These are phyloP conservation scores for Penicillium hordei DNA, from an alignment of 2,329 filamentous ascomycete species.

Conservation along the genomic window DNA sequence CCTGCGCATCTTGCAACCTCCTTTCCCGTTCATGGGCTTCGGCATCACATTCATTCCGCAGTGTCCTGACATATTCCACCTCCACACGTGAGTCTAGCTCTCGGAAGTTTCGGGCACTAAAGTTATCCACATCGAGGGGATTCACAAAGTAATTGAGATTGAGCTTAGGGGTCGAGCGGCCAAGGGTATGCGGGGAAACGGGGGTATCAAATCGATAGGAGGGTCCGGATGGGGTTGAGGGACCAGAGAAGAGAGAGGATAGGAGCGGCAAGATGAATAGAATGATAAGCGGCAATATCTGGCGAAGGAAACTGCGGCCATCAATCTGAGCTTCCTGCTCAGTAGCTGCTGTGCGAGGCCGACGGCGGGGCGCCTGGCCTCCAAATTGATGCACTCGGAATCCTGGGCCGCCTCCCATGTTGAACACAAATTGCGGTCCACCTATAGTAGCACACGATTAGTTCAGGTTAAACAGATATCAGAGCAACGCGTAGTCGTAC, in stretches of 20 bases:
- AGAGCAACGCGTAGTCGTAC: slow-evolving; percentile 42
- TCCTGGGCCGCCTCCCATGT: slow-evolving; percentile 86
- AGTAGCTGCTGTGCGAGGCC: slow-evolving; percentile 66
- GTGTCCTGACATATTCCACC: slow-evolving; percentile 63
- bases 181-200: slow-evolving; percentile 68
- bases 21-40: slow-evolving; percentile 67
- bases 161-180: slow-evolving; percentile 68
- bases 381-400: slow-evolving; percentile 96
- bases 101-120: slow-evolving; percentile 65
- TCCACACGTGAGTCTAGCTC: slow-evolving; percentile 79
- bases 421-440: slow-evolving; percentile 90
- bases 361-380: slow-evolving; percentile 70
- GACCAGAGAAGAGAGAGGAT: slow-evolving; percentile 70
- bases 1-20: slow-evolving; percentile 74
- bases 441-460: slow-evolving; percentile 32
- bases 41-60: slow-evolving; percentile 71
- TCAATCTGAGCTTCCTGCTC: slow-evolving; percentile 54
- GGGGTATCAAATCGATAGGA: slow-evolving; percentile 73
- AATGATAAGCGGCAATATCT: slow-evolving; percentile 82
- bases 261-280: slow-evolving; percentile 84
- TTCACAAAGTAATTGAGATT: slow-evolving; percentile 84
- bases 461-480: not conserved
- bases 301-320: slow-evolving; percentile 60
- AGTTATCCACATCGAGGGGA: slow-evolving; percentile 71
- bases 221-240: slow-evolving; percentile 60